phyloP scores from a whole-genome alignment of 225 moss, liverwort and hornwort genomes.

The Thuidium tamariscinum region DNA sequence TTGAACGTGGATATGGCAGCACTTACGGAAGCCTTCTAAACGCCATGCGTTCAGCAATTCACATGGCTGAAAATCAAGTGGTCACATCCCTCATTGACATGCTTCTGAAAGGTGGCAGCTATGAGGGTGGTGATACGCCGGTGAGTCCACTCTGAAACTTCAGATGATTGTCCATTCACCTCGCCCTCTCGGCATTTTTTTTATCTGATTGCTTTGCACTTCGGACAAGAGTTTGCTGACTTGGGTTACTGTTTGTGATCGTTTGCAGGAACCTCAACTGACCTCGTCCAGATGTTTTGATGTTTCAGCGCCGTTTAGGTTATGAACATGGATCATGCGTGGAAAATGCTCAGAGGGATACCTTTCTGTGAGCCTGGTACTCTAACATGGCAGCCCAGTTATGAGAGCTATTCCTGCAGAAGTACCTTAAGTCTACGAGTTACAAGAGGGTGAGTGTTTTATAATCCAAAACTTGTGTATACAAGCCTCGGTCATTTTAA shows the following conservation, averaged over 20 bases:
- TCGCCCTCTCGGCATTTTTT: background rate
- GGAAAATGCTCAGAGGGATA: background rate
- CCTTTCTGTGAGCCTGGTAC: background rate
- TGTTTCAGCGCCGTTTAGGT: constrained; percentile 46
- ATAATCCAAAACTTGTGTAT: constrained; percentile 9
- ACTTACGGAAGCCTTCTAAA: constrained; percentile 76
- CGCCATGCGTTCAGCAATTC: constrained; percentile 81
- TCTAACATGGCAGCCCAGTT: background rate
- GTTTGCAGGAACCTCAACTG: constrained; percentile 63
- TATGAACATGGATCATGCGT: constrained; percentile 11
- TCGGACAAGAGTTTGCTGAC: background rate
- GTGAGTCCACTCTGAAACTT: constrained; percentile 14
- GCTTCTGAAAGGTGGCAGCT: constrained; percentile 84
- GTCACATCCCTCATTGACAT: constrained; percentile 77
- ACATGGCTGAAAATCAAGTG: constrained; percentile 45
- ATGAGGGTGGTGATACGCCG: constrained; percentile 67
- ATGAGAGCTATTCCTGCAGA: background rate
- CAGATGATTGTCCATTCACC: background rate
- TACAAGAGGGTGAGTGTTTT: background rate
- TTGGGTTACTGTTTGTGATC: background rate
- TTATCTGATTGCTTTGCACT: background rate
- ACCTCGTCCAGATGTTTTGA: constrained; percentile 55
- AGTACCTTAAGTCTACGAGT: background rate
- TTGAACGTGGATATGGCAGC: constrained; percentile 59
- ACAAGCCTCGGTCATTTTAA: background rate